phyloP scores from a whole-genome alignment of 2,329 filamentous ascomycete species.

The Macroventuria anomochaeta region DNA sequence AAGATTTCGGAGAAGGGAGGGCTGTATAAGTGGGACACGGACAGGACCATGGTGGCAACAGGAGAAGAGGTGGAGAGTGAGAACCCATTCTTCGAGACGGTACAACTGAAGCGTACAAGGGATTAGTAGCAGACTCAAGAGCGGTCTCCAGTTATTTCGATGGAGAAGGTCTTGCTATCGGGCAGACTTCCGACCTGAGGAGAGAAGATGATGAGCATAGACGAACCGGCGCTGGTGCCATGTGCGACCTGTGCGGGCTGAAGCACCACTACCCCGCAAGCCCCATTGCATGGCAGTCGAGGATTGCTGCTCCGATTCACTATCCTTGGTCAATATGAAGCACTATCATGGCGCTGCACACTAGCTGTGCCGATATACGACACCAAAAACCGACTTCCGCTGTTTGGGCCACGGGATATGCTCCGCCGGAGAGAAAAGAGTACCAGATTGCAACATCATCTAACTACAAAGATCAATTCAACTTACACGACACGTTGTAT shows the following conservation, averaged over 20 bases:
- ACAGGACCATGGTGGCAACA: constrained; percentile 18
- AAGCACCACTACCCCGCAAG: not conserved
- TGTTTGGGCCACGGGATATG: constrained; percentile 10
- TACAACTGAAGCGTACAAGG: constrained; percentile 2
- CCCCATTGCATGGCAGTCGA: not conserved
- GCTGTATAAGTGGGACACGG: constrained; percentile 29
- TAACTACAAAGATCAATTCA: not conserved
- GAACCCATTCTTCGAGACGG: constrained; percentile 27
- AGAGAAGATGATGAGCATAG: no score
- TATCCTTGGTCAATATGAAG: not conserved
- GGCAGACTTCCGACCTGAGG: no score
- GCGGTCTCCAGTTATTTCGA: not conserved
- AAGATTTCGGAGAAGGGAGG: constrained; percentile 29
- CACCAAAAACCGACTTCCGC: constrained; percentile 3
- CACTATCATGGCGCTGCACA: not conserved
- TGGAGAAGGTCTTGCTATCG: not conserved
- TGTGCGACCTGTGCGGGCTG: not conserved
- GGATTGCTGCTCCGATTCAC: not conserved
- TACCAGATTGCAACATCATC: not conserved
- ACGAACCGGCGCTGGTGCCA: no score
- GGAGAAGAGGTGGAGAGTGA: constrained; percentile 22
- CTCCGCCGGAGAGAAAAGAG: not conserved
- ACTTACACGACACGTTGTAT: not conserved
- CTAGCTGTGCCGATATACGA: constrained; percentile 1
- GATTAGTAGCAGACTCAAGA: not conserved